Evolutionary conservation across 805 yeast genomes (phyloP).

Genomic region (Ogataea trehalophila): DNA sequence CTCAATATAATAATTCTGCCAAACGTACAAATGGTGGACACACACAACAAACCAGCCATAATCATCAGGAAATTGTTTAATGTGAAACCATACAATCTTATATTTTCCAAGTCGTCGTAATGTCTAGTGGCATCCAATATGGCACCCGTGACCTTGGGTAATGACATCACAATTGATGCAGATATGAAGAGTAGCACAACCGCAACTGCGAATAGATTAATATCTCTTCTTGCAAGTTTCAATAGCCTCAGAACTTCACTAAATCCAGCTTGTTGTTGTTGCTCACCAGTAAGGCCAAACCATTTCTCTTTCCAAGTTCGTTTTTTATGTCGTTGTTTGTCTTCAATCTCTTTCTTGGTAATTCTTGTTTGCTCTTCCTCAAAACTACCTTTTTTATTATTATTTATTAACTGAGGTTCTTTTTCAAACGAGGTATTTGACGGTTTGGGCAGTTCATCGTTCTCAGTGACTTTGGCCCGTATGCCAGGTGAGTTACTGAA

Average conservation of each 20-base stretch:
- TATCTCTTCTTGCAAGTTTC: conserved; percentile 40
- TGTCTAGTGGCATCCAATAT: conserved; percentile 46
- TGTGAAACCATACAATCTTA: conserved; percentile 51
- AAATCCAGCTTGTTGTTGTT: conserved; percentile 30
- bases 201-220: conserved; percentile 39
- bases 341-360: background rate
- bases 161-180: conserved; percentile 45
- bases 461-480: conserved; percentile 1
- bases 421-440: background rate
- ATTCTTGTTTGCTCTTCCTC: too few species aligned
- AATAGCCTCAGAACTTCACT: conserved; percentile 37
- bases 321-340: background rate
- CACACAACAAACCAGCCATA: conserved; percentile 55
- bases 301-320: conserved; percentile 25
- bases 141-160: conserved; percentile 54
- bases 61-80: conserved; percentile 56
- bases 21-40: conserved; percentile 77
- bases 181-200: conserved; percentile 41
- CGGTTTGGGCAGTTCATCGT: background rate
- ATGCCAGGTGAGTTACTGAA: conserved; percentile 2
- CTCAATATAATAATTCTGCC: conserved; percentile 73
- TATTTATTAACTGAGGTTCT: background rate
- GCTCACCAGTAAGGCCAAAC: conserved; percentile 29
- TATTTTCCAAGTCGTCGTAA: conserved; percentile 20
- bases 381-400: background rate